These are phyloP conservation scores for Ceratocystis huliohia DNA, from an alignment of 2,329 filamentous ascomycete genomes.

Conservation along the genomic window DNA sequence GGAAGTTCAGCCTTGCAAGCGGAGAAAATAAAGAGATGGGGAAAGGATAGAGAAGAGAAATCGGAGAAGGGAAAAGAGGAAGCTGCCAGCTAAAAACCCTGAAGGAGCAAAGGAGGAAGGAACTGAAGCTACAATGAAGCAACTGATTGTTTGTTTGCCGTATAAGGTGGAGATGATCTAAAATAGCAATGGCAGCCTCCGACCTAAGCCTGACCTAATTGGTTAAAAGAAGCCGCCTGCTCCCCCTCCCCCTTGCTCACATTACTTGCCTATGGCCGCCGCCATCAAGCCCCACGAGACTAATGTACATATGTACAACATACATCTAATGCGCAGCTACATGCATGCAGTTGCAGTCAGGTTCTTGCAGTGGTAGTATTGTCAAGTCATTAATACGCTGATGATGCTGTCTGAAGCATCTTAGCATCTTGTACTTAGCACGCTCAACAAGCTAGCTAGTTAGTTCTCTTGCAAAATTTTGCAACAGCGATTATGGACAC, in stretches of 20 bases:
- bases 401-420: too few species aligned
- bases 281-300: not conserved
- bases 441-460: too few species aligned
- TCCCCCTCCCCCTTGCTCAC: too few species aligned
- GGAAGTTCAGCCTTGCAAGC: not conserved
- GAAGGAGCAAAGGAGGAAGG: not conserved
- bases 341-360: too few species aligned
- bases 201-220: not conserved
- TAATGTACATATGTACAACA: not conserved
- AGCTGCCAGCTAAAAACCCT: not conserved
- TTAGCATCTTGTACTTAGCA: too few species aligned
- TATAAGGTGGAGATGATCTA: not conserved
- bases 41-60: not conserved
- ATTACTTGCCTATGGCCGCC: too few species aligned
- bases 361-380: too few species aligned
- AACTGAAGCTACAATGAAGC: not conserved
- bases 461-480: too few species aligned
- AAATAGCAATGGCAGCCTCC: not conserved
- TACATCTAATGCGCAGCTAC: not conserved
- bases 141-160: not conserved
- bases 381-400: too few species aligned
- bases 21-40: not conserved
- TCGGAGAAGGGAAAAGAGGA: not conserved
- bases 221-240: not conserved
- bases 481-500: too few species aligned